phyloP scores from a whole-genome alignment of 345 rosid genomes.

The Citropsis articulata region DNA sequence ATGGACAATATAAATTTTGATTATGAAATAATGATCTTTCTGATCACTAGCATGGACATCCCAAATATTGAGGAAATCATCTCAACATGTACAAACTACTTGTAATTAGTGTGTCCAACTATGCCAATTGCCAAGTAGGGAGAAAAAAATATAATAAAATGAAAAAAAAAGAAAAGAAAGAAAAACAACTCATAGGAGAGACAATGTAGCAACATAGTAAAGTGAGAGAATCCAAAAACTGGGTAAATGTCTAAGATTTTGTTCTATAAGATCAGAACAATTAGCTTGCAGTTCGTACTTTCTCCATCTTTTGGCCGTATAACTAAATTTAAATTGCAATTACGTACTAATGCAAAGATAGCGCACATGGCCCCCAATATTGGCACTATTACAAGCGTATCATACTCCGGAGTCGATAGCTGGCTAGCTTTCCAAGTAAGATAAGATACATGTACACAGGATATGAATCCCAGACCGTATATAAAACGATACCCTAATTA shows the following conservation, averaged over 20 bases:
- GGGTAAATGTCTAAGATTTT: neutral
- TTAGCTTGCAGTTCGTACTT: conserved; percentile 5
- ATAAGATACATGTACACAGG: too few relatives aligned
- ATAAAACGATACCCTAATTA: neutral
- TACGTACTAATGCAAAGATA: neutral
- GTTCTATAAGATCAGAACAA: neutral
- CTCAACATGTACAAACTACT: neutral
- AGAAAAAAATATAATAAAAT: neutral
- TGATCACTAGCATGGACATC: neutral
- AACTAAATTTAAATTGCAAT: neutral
- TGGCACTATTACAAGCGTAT: too few relatives aligned
- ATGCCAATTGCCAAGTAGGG: neutral
- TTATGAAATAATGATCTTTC: neutral
- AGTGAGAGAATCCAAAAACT: conserved; percentile 2
- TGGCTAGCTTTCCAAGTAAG: too few relatives aligned
- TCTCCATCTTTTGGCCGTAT: neutral
- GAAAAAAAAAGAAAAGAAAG: neutral
- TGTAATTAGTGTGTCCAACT: neutral
- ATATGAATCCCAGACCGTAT: too few relatives aligned
- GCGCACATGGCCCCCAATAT: conserved; percentile 18
- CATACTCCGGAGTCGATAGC: too few relatives aligned
- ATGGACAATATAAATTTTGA: too few relatives aligned
- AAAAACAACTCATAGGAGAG: neutral
- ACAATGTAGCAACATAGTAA: neutral
- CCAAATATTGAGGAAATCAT: conserved; percentile 20